Conservation (phyloP, 1,139 yeast species). For the Taphrina sp. region DNA sequence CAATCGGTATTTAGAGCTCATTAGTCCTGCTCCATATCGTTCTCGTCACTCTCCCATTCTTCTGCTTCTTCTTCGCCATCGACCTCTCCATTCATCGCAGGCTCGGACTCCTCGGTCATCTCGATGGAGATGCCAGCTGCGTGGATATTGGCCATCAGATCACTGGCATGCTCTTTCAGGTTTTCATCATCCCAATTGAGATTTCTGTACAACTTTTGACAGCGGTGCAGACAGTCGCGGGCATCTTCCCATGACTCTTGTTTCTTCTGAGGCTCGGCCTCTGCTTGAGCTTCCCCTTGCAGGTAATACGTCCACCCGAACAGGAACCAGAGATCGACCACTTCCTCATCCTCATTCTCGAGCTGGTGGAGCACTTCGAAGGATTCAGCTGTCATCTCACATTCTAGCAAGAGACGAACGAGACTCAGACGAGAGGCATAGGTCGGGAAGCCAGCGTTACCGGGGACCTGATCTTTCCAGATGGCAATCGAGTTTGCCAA, state of each 20-base stretch:
- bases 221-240: constrained; percentile 27
- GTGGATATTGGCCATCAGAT: constrained; percentile 28
- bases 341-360: constrained; percentile 33
- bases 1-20: constrained; percentile 9
- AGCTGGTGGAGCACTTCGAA: constrained; percentile 27
- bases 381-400: constrained; percentile 28
- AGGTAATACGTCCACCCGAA: constrained; percentile 34
- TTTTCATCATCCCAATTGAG: constrained; percentile 33
- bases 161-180: constrained; percentile 34
- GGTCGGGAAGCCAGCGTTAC: constrained; percentile 25
- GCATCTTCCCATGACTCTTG: constrained; percentile 33
- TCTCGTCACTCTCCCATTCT: constrained; percentile 31
- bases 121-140: constrained; percentile 26
- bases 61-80: constrained; percentile 17
- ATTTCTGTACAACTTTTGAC: constrained; percentile 24
- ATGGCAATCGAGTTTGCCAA: constrained; percentile 42
- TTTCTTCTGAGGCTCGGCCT: constrained; percentile 13
- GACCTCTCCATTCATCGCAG: not conserved
- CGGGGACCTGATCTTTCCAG: constrained; percentile 16
- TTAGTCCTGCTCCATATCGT: constrained; percentile 28
- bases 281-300: constrained; percentile 6
- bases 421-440: constrained; percentile 31
- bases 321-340: constrained; percentile 35
- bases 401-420: constrained; percentile 32
- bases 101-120: constrained; percentile 8